Conservation (phyloP, 345 rosid genomes). For the Brassica incana region DNA sequence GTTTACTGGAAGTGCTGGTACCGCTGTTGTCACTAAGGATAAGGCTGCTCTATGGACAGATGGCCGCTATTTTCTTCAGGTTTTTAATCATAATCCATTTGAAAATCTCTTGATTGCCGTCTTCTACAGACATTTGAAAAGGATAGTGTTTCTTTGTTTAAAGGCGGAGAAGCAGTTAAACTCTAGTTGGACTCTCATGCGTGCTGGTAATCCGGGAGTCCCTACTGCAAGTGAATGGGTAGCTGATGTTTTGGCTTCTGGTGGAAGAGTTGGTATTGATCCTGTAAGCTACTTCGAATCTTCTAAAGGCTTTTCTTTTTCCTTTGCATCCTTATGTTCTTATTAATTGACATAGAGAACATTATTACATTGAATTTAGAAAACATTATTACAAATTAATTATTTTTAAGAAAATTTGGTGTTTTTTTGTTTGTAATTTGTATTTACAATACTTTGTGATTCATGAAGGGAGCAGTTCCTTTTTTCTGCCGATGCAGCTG, state of each 20-base stretch:
- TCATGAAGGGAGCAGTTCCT: slow-evolving; percentile 98
- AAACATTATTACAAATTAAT: background rate
- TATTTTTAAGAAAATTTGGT: background rate
- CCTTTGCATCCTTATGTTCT: background rate
- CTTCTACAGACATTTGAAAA: background rate
- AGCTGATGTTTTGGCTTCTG: slow-evolving; percentile 76
- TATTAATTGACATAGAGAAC: background rate
- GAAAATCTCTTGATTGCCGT: background rate
- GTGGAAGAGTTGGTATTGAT: slow-evolving; percentile 88
- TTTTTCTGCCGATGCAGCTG: slow-evolving; percentile 91
- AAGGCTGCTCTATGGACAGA: slow-evolving; percentile 98
- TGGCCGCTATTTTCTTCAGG: slow-evolving; percentile 99
- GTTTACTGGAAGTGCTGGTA: slow-evolving; percentile 94
- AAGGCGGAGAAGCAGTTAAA: slow-evolving; percentile 88
- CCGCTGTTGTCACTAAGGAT: slow-evolving; percentile 83
- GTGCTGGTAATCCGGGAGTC: slow-evolving; percentile 89
- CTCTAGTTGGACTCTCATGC: slow-evolving; percentile 90
- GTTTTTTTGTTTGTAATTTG: background rate
- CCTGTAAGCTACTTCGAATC: slow-evolving; percentile 70
- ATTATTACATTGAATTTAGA: background rate
- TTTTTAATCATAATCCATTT: slow-evolving; percentile 22
- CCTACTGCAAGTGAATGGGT: slow-evolving; percentile 90
- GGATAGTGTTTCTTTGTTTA: slow-evolving; percentile 11
- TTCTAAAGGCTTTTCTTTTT: background rate
- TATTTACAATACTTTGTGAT: slow-evolving; percentile 32